Conservation (phyloP, 768 basidiomycete genomes). For the Russula abietina region DNA sequence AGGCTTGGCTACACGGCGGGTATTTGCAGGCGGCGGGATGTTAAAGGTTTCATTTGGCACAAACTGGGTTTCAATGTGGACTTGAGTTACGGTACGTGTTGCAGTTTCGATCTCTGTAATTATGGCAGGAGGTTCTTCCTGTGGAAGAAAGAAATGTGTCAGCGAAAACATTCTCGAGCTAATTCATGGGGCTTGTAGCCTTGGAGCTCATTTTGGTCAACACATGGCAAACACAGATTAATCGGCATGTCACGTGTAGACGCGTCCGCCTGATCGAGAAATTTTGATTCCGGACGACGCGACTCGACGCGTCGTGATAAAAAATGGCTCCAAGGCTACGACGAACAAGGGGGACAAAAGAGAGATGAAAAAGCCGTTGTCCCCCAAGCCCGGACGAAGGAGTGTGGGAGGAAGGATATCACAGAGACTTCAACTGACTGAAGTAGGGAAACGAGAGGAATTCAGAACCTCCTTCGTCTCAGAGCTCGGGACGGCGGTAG, state of each 20-base stretch:
- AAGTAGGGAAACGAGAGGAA: slow-evolving; percentile 34
- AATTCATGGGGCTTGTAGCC: slow-evolving; percentile 25
- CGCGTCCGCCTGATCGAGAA: slow-evolving; percentile 23
- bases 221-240: slow-evolving; percentile 5
- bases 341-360: slow-evolving; percentile 68
- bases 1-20: slow-evolving; percentile 67
- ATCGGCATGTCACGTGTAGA: slow-evolving; percentile 24
- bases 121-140: slow-evolving; percentile 38
- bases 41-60: slow-evolving; percentile 44
- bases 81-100: slow-evolving; percentile 47
- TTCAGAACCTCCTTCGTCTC: slow-evolving; percentile 78
- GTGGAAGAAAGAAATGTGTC: slow-evolving; percentile 24
- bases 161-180: slow-evolving; percentile 21
- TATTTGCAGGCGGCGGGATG: slow-evolving; percentile 71
- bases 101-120: slow-evolving; percentile 51
- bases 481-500: slow-evolving; percentile 87
- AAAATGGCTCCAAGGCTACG: slow-evolving; percentile 28
- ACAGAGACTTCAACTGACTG: slow-evolving; percentile 65
- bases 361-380: slow-evolving; percentile 59
- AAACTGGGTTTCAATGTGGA: slow-evolving; percentile 33
- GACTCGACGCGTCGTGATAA: slow-evolving; percentile 15
- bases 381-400: slow-evolving; percentile 92
- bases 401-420: slow-evolving; percentile 55
- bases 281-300: slow-evolving; percentile 30
- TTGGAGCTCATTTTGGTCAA: slow-evolving; percentile 16